Conservation (phyloP, 2,329 filamentous ascomycete species). For the Neospermospora avenae region DNA sequence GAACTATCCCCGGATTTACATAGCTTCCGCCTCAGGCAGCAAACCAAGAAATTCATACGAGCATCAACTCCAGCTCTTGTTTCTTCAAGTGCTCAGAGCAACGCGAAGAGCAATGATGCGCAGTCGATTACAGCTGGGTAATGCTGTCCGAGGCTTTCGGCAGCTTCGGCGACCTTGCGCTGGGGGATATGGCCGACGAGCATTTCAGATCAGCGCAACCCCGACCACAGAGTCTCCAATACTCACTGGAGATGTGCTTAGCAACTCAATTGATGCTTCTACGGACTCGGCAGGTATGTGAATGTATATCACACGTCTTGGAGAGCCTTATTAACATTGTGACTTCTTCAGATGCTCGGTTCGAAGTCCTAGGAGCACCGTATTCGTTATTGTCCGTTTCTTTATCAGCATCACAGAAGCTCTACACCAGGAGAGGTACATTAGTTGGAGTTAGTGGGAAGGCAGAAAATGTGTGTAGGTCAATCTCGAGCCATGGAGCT, state of each 20-base stretch:
- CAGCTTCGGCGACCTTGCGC: slow-evolving; percentile 22
- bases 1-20: neutral
- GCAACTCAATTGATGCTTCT: slow-evolving; percentile 43
- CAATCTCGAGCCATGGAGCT: neutral
- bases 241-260: slow-evolving; percentile 53
- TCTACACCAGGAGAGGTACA: slow-evolving; percentile 90
- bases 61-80: slow-evolving; percentile 4
- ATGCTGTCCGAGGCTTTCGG: slow-evolving; percentile 27
- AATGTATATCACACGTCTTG: neutral
- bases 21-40: slow-evolving; percentile 11
- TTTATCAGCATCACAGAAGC: slow-evolving; percentile 86
- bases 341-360: slow-evolving; percentile 70
- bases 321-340: slow-evolving; percentile 5
- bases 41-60: neutral
- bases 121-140: slow-evolving; percentile 28
- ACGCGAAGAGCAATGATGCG: slow-evolving; percentile 29
- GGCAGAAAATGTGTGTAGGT: slow-evolving; percentile 70
- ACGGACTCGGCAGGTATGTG: slow-evolving; percentile 30
- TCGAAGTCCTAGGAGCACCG: slow-evolving; percentile 87
- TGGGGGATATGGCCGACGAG: slow-evolving; percentile 42
- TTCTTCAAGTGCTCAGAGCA: slow-evolving; percentile 13
- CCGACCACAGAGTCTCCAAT: slow-evolving; percentile 54
- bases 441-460: slow-evolving; percentile 88
- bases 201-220: slow-evolving; percentile 60
- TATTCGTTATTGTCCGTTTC: slow-evolving; percentile 93